Conservation (phyloP, 2,329 filamentous ascomycete species). For the Nigrospora osmanthi region DNA sequence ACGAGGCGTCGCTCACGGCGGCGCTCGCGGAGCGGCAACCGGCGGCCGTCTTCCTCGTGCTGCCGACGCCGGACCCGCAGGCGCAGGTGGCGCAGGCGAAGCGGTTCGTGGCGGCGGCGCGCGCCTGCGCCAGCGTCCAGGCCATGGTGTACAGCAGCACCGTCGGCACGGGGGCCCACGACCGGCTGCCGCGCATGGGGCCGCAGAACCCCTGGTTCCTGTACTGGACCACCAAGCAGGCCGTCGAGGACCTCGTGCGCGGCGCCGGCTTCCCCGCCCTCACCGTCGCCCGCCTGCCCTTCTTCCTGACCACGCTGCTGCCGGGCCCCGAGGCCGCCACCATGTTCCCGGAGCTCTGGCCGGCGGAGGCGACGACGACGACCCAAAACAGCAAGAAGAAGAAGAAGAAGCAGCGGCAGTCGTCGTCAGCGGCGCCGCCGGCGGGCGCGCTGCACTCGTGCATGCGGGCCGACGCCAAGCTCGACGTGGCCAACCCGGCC, state of each 20-base stretch:
- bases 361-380: not conserved
- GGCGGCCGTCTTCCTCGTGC: constrained; percentile 1
- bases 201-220: not conserved
- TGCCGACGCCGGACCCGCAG: not conserved
- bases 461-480: not conserved
- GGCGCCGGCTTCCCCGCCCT: not conserved
- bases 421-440: not conserved
- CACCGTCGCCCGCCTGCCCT: not conserved
- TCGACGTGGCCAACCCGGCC: not conserved
- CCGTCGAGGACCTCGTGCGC: constrained; percentile 2
- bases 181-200: not conserved
- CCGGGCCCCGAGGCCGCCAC: not conserved
- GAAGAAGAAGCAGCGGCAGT: too few species aligned
- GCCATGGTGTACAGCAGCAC: not conserved
- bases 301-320: constrained; percentile 1
- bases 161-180: not conserved
- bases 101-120: not conserved
- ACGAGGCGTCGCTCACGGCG: not conserved
- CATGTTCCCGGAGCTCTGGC: constrained; percentile 2
- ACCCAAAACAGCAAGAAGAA: not conserved
- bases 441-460: not conserved
- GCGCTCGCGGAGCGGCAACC: not conserved
- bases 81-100: not conserved
- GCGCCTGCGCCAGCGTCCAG: not conserved
- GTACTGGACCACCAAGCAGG: constrained; percentile 2